Evolutionary conservation across 1,284 basidiomycete species (phyloP).

Genomic region (Apiotrichum sp.): DNA sequence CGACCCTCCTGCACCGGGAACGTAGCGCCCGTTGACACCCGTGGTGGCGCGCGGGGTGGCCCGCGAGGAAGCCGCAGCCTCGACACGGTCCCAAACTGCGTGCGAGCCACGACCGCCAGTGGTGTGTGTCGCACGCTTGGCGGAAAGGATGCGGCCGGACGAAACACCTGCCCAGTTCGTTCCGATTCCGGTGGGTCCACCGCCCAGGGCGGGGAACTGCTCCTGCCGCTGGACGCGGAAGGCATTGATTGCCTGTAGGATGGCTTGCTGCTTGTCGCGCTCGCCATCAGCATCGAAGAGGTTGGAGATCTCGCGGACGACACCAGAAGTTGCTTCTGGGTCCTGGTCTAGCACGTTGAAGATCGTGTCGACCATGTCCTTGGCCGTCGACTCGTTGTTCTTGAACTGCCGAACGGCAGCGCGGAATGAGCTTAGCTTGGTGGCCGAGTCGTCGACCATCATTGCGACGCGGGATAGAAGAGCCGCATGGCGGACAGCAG

Average conservation of each 20-base stretch:
- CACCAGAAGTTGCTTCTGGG: slow-evolving; percentile 66
- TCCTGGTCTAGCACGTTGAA: slow-evolving; percentile 77
- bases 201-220: slow-evolving; percentile 68
- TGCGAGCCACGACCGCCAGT: slow-evolving; percentile 53
- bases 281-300: slow-evolving; percentile 71
- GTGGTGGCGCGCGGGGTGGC: slow-evolving; percentile 51
- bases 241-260: slow-evolving; percentile 71
- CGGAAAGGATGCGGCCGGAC: slow-evolving; percentile 72
- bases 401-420: slow-evolving; percentile 75
- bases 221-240: slow-evolving; percentile 77
- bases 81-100: slow-evolving; percentile 79
- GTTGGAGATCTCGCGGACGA: slow-evolving; percentile 72
- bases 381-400: slow-evolving; percentile 67
- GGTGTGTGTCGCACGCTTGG: slow-evolving; percentile 65
- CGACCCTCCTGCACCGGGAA: slow-evolving; percentile 31
- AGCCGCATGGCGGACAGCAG: slow-evolving; percentile 55
- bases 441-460: slow-evolving; percentile 63
- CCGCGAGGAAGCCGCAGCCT: slow-evolving; percentile 62
- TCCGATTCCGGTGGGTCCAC: slow-evolving; percentile 52
- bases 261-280: slow-evolving; percentile 61
- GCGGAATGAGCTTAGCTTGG: slow-evolving; percentile 69
- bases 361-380: slow-evolving; percentile 79
- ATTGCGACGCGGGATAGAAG: slow-evolving; percentile 64
- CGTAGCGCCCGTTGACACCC: slow-evolving; percentile 29
- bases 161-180: slow-evolving; percentile 69